These are phyloP conservation scores for Megacollybia marginata DNA, from an alignment of 768 basidiomycete genomes.

Conservation along the genomic window DNA sequence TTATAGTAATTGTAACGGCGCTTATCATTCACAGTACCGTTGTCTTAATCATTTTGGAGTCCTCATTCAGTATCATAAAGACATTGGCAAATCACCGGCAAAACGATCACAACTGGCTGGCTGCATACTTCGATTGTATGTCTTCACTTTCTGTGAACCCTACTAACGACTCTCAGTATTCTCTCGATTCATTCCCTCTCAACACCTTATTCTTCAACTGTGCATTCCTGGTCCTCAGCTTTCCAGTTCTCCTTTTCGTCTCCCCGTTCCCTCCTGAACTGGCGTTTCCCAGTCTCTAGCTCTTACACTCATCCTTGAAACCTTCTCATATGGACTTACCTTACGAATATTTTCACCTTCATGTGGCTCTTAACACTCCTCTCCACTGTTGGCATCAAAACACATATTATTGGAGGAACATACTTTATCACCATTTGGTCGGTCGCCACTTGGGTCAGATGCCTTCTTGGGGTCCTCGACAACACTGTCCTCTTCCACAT, in stretches of 20 bases:
- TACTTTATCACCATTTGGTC: conserved; percentile 58
- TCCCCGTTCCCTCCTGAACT: conserved; percentile 8
- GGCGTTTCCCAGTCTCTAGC: conserved; percentile 56
- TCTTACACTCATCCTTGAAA: conserved; percentile 37
- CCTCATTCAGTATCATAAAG: conserved; percentile 44
- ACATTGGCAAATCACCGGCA: conserved; percentile 42
- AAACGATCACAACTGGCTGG: conserved; percentile 19
- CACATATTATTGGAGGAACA: conserved; percentile 37
- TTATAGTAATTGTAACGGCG: too few species aligned
- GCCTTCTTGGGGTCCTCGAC: conserved; percentile 30
- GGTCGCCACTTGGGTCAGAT: conserved; percentile 31
- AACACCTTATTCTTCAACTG: conserved; percentile 47
- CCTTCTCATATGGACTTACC: conserved; percentile 39
- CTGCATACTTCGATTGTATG: conserved; percentile 74
- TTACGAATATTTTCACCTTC: conserved; percentile 47
- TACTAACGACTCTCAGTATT: conserved; percentile 40
- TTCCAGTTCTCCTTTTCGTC: conserved; percentile 43
- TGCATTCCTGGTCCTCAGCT: conserved; percentile 57
- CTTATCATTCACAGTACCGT: too few species aligned
- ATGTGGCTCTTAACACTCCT: conserved; percentile 53
- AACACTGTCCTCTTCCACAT: conserved; percentile 13
- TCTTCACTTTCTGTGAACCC: not conserved
- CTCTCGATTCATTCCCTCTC: conserved; percentile 45
- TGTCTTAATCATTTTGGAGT: too few species aligned
- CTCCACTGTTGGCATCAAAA: conserved; percentile 37